Conservation (phyloP, 2,329 filamentous ascomycete genomes). For the Aspergillus japonicus region DNA sequence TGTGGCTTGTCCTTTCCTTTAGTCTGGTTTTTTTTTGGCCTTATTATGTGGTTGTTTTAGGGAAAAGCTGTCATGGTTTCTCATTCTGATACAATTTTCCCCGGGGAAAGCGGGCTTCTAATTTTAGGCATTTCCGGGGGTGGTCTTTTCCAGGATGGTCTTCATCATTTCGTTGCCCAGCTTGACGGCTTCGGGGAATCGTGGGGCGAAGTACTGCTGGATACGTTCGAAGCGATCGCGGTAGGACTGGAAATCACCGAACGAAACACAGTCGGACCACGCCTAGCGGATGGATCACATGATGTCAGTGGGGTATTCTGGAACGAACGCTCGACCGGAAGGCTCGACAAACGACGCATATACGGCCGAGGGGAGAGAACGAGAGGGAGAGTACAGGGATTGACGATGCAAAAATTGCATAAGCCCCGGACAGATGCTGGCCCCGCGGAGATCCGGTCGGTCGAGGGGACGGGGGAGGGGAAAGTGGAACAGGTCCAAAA, state of each 20-base stretch:
- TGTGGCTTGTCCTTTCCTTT: neutral
- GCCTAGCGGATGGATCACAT: constrained; percentile 49
- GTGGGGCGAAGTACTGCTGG: constrained; percentile 84
- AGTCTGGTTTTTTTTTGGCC: neutral
- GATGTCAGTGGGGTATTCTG: constrained; percentile 8
- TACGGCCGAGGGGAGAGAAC: neutral
- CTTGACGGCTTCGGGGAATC: constrained; percentile 82
- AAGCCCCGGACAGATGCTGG: neutral
- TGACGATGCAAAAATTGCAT: neutral
- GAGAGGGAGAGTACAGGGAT: neutral
- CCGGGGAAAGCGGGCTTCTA: neutral
- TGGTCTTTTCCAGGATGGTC: constrained; percentile 81
- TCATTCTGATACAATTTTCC: neutral
- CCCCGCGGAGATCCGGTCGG: neutral
- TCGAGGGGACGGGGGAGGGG: neutral
- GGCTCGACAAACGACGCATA: neutral
- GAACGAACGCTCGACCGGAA: neutral
- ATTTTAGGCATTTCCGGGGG: constrained; percentile 14
- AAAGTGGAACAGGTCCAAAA: neutral
- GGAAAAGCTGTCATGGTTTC: neutral
- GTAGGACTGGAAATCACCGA: constrained; percentile 92
- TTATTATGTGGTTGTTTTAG: neutral
- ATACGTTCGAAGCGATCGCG: constrained; percentile 86
- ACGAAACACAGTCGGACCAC: constrained; percentile 89
- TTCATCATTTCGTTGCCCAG: constrained; percentile 97